phyloP scores from a whole-genome alignment of 768 basidiomycete genomes.

The Lyophyllum shimeji region DNA sequence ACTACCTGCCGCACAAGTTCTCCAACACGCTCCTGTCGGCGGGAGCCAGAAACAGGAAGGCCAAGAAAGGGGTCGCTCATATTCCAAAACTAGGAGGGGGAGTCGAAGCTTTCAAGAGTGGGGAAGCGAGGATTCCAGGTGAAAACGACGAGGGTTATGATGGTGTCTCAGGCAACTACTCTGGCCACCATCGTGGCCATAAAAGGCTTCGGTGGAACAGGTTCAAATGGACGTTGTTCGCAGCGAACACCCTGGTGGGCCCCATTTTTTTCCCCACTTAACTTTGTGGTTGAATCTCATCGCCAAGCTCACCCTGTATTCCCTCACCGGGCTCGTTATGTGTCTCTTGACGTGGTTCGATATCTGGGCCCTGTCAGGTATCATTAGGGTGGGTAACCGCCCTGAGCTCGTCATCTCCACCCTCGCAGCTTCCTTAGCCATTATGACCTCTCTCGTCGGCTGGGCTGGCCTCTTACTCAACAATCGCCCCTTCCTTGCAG shows the following conservation, averaged over 20 bases:
- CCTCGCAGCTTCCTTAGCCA: constrained; percentile 54
- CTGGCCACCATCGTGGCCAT: constrained; percentile 37
- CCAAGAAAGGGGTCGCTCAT: constrained; percentile 25
- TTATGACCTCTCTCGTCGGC: constrained; percentile 69
- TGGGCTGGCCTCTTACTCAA: constrained; percentile 83
- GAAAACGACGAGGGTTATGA: constrained; percentile 59
- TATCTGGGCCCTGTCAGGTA: constrained; percentile 66
- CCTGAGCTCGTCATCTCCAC: constrained; percentile 72
- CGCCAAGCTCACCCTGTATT: constrained; percentile 51
- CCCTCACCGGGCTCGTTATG: constrained; percentile 59
- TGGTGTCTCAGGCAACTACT: constrained; percentile 38
- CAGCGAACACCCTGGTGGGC: constrained; percentile 51
- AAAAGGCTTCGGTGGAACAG: constrained; percentile 69
- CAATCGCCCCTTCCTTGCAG: constrained; percentile 78
- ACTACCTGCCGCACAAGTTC: constrained; percentile 77
- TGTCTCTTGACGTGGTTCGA: constrained; percentile 78
- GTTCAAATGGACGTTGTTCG: constrained; percentile 78
- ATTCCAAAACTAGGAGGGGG: constrained; percentile 70
- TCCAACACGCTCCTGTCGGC: constrained; percentile 44
- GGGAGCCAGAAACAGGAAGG: constrained; percentile 38
- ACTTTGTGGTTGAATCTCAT: not conserved
- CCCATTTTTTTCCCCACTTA: not conserved
- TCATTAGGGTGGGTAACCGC: constrained; percentile 69
- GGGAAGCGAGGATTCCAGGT: constrained; percentile 52
- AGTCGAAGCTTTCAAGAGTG: constrained; percentile 59